Evolutionary conservation across 208 protist species (phyloP).

Genomic region (Endotrypanum monterogeii): DNA sequence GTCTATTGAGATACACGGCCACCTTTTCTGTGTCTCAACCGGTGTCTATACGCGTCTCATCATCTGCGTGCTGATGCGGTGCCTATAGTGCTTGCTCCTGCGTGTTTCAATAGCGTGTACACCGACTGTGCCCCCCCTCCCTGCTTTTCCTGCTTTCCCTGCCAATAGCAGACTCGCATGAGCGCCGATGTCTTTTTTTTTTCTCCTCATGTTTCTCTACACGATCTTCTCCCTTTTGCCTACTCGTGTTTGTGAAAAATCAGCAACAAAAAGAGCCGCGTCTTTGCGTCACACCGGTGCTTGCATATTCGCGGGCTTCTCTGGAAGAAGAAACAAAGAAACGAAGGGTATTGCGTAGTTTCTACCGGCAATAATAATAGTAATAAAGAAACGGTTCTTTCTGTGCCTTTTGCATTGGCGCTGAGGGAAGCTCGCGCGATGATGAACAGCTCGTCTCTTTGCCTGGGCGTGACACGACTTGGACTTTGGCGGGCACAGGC

Average conservation of each 20-base stretch:
- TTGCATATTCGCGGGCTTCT: not conserved
- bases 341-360: not conserved
- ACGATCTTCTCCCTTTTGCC: not conserved
- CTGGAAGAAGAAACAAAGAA: not conserved
- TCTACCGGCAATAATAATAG: not conserved
- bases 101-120: not conserved
- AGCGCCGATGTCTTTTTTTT: not conserved
- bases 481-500: not conserved
- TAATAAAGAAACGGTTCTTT: no score
- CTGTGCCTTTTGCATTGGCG: not conserved
- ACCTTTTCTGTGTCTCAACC: not conserved
- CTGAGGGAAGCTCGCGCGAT: not conserved
- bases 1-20: no score
- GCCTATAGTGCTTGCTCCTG: not conserved
- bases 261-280: not conserved
- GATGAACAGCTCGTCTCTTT: not conserved
- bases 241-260: not conserved
- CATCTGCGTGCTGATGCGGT: not conserved
- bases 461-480: not conserved
- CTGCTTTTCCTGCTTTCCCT: no score
- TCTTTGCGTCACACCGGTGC: not conserved
- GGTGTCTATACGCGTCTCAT: not conserved
- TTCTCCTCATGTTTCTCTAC: not conserved
- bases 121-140: not conserved
- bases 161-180: not conserved